phyloP scores from a whole-genome alignment of 441 rosid genomes.

The Daphne laureola region DNA sequence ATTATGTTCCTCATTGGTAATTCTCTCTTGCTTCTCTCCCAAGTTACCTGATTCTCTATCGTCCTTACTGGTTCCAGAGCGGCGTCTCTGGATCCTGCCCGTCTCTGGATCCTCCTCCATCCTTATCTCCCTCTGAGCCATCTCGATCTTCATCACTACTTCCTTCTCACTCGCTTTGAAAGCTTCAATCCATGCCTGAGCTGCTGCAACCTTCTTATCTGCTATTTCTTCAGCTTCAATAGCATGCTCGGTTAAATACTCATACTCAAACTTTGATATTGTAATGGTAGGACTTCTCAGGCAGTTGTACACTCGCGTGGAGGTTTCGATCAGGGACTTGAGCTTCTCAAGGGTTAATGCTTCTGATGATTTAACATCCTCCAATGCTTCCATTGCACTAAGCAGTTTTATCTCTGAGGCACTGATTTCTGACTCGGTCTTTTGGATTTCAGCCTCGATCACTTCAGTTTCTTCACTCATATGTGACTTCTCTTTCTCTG shows the following conservation, averaged over 20 bases:
- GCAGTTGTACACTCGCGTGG: conserved; percentile 38
- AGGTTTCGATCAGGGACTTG: conserved; percentile 26
- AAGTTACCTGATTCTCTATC: conserved; percentile 32
- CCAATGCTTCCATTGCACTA: conserved; percentile 46
- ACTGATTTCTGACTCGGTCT: conserved; percentile 38
- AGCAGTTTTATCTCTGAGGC: conserved; percentile 40
- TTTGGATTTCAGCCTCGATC: conserved; percentile 35
- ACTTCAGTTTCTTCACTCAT: conserved; percentile 33
- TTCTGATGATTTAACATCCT: conserved; percentile 43
- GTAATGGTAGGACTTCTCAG: conserved; percentile 31
- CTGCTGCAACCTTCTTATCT: conserved; percentile 68
- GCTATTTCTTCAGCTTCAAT: conserved; percentile 49
- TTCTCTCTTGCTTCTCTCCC: conserved; percentile 20
- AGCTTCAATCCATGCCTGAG: conserved; percentile 75
- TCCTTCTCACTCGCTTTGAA: conserved; percentile 64
- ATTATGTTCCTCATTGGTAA: conserved; percentile 11
- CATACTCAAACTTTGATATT: conserved; percentile 63
- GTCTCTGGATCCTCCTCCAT: conserved; percentile 48
- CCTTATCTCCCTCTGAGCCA: conserved; percentile 33
- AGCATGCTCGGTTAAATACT: conserved; percentile 55
- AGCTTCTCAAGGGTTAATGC: conserved; percentile 41
- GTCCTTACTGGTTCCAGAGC: conserved; percentile 31
- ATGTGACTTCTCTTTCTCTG: conserved; percentile 40
- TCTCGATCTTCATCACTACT: conserved; percentile 44
- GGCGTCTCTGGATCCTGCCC: conserved; percentile 31